Evolutionary conservation across 2,329 filamentous ascomycete species (phyloP).

Genomic region (Colletotrichum sp.): DNA sequence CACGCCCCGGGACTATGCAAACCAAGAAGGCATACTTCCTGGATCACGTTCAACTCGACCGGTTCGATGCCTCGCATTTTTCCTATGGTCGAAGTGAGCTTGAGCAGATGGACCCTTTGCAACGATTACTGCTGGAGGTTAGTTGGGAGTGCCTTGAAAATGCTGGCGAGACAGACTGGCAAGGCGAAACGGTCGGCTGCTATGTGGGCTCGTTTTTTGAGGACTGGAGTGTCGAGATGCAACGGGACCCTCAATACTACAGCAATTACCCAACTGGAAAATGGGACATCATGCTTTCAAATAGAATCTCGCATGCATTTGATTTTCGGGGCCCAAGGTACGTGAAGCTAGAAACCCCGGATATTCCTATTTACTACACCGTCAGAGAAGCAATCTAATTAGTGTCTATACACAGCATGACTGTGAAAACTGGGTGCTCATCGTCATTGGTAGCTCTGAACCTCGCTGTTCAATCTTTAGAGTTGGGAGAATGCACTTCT

Average conservation of each 20-base stretch:
- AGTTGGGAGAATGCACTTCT: constrained; percentile 26
- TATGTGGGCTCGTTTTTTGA: constrained; percentile 31
- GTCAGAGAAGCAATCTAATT: background rate
- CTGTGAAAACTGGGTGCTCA: constrained; percentile 39
- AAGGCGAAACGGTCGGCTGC: constrained; percentile 29
- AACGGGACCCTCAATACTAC: constrained; percentile 12
- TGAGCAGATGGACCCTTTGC: constrained; percentile 31
- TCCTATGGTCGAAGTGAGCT: background rate
- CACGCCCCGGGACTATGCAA: background rate
- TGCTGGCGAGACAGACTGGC: constrained; percentile 27
- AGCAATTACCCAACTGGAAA: constrained; percentile 16
- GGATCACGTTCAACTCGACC: background rate
- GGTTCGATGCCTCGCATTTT: background rate
- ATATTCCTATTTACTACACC: background rate
- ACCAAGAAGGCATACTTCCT: background rate
- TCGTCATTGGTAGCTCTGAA: constrained; percentile 33
- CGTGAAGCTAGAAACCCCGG: background rate
- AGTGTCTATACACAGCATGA: constrained; percentile 26
- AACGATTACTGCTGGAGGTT: constrained; percentile 33
- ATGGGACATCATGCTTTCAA: constrained; percentile 23
- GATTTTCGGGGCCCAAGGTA: constrained; percentile 12
- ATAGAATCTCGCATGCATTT: constrained; percentile 24
- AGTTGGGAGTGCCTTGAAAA: constrained; percentile 33
- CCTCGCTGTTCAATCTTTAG: constrained; percentile 32
- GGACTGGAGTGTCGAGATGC: constrained; percentile 24